phyloP scores from a whole-genome alignment of 208 protist species.

The Wallacemonas sp. region DNA sequence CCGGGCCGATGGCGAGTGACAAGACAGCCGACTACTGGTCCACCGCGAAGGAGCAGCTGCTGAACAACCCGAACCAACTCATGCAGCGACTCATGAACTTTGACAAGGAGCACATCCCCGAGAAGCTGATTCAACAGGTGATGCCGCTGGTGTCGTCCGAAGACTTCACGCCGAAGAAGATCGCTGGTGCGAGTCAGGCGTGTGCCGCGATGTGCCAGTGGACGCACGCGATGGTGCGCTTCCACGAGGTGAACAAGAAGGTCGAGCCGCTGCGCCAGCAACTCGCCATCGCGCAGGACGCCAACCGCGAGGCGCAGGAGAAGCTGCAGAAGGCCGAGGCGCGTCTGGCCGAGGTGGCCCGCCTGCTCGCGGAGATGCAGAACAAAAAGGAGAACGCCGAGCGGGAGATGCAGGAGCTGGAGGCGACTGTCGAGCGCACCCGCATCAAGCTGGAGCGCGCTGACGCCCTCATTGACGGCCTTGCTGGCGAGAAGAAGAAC shows the following conservation, averaged over 20 bases:
- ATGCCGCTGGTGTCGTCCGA: constrained; percentile 91
- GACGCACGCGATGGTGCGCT: constrained; percentile 98
- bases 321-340: constrained; percentile 91
- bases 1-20: constrained; percentile 94
- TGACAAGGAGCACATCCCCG: constrained; percentile 97
- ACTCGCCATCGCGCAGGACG: constrained; percentile 89
- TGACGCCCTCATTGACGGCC: constrained; percentile 94
- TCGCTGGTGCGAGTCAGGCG: constrained; percentile 94
- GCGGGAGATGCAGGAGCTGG: constrained; percentile 94
- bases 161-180: constrained; percentile 95
- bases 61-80: constrained; percentile 91
- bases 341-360: constrained; percentile 90
- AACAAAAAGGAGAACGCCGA: constrained; percentile 90
- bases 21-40: constrained; percentile 97
- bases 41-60: constrained; percentile 91
- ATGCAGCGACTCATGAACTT: constrained; percentile 94
- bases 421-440: constrained; percentile 92
- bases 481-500: constrained; percentile 96
- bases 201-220: constrained; percentile 98
- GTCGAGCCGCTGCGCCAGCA: constrained; percentile 93
- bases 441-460: constrained; percentile 95
- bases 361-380: constrained; percentile 93
- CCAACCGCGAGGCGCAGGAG: constrained; percentile 91
- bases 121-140: constrained; percentile 94
- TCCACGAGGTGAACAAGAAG: constrained; percentile 95